Evolutionary conservation across 176 grass and related monocot genomes (phyloP).

Genomic region (Eremochloa ophiuroides): DNA sequence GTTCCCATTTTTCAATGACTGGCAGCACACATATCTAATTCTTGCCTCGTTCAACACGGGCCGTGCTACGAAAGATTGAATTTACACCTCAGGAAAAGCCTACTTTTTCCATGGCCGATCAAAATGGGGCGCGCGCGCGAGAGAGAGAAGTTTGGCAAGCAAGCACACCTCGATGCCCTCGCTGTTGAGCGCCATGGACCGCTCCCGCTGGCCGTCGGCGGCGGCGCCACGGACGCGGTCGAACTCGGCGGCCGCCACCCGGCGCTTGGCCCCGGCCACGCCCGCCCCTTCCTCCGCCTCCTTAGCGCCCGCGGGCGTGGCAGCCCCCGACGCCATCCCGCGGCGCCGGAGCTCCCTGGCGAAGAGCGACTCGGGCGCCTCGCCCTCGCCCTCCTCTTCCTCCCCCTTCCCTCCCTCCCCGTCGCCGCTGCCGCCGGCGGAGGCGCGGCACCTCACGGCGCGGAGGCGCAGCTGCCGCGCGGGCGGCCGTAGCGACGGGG

Average conservation of each 20-base stretch:
- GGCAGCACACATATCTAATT: neutral
- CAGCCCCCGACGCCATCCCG: conserved; percentile 54
- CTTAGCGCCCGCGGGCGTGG: conserved; percentile 40
- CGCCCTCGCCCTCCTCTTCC: conserved; percentile 16
- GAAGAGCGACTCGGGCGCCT: conserved; percentile 73
- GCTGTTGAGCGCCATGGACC: conserved; percentile 80
- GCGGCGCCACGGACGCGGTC: conserved; percentile 46
- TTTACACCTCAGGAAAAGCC: neutral
- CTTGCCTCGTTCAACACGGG: neutral
- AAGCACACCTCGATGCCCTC: conserved; percentile 73
- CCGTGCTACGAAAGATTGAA: neutral
- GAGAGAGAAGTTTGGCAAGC: no score
- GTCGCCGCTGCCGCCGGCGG: neutral
- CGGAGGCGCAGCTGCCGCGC: neutral
- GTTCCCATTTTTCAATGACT: neutral
- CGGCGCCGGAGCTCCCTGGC: conserved; percentile 74
- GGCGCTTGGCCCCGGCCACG: conserved; percentile 28
- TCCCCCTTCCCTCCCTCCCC: neutral
- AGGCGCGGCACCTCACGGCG: conserved; percentile 29
- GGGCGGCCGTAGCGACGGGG: neutral
- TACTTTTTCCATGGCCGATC: neutral
- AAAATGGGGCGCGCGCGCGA: neutral
- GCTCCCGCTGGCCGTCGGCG: conserved; percentile 58
- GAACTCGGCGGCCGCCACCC: conserved; percentile 45
- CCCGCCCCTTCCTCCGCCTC: conserved; percentile 24